Evolutionary conservation across 2,329 filamentous ascomycete genomes (phyloP).

Genomic region (Ceratocystis alfenasii): DNA sequence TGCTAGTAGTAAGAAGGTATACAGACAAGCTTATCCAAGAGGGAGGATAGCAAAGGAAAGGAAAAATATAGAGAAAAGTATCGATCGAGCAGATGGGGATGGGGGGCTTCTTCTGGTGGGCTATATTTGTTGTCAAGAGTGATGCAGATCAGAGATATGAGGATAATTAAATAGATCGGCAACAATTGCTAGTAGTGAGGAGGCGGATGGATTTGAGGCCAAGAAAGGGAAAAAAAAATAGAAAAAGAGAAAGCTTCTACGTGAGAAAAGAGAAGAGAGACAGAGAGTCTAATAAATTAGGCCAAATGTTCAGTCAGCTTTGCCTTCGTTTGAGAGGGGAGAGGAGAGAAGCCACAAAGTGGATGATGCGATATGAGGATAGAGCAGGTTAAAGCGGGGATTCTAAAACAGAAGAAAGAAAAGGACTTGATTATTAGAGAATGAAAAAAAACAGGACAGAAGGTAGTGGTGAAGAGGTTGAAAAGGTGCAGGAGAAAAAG

Average conservation of each 20-base stretch:
- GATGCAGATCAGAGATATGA: not conserved
- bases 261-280: not conserved
- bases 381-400: not conserved
- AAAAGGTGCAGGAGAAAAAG: no score
- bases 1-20: constrained; percentile 9
- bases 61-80: not conserved
- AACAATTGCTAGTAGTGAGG: not conserved
- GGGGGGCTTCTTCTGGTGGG: no score
- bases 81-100: not conserved
- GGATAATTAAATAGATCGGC: not conserved
- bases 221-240: not conserved
- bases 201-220: not conserved
- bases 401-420: no score
- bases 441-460: no score
- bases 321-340: not conserved
- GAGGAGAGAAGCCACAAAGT: not conserved
- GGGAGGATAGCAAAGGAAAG: not conserved
- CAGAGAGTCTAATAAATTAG: not conserved
- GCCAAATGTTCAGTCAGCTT: constrained; percentile 2
- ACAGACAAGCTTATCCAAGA: not conserved
- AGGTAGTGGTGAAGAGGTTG: no score
- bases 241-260: not conserved
- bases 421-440: no score
- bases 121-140: no score
- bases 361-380: not conserved